A percentile compares a stretch with the other conserved stretches of the same genome.
These are phyloP conservation scores for Malassezia globosa DNA, from an alignment of 1,284 basidiomycete species.

Conservation along the genomic window DNA sequence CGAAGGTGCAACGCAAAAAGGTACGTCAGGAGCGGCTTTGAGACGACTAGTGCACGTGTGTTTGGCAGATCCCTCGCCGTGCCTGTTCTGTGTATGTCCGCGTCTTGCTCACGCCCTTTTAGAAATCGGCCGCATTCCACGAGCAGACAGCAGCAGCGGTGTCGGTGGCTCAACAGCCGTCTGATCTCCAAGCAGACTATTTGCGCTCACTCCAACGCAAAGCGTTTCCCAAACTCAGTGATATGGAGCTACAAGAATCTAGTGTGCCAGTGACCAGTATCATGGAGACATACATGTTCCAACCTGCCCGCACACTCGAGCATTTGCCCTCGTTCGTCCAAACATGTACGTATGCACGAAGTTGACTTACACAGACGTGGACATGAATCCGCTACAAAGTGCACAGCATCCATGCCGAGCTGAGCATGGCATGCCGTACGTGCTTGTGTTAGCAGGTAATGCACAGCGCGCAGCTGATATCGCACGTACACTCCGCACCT, in stretches of 20 bases:
- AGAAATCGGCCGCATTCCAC: conserved; percentile 3
- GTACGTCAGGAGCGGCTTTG: neutral
- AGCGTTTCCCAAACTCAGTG: conserved; percentile 29
- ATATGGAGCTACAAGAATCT: conserved; percentile 35
- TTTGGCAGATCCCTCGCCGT: neutral
- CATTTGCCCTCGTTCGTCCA: conserved; percentile 5
- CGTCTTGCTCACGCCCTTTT: too few relatives aligned
- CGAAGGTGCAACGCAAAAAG: conserved; percentile 11
- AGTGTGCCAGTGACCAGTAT: conserved; percentile 15
- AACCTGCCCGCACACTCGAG: conserved; percentile 3
- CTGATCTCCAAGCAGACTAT: conserved; percentile 37
- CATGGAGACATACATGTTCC: conserved; percentile 7
- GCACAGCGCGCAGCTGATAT: conserved; percentile 38
- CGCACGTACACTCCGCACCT: conserved; percentile 22
- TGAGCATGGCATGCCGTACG: conserved; percentile 16
- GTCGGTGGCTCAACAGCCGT: conserved; percentile 17
- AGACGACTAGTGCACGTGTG: too few relatives aligned
- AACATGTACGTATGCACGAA: conserved; percentile 3
- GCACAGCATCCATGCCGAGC: neutral
- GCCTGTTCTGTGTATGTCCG: too few relatives aligned
- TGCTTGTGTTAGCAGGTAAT: conserved; percentile 36
- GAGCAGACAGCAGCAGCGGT: neutral
- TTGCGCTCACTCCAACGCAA: conserved; percentile 24
- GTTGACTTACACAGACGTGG: neutral
- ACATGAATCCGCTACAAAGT: neutral